Evolutionary conservation across 2,329 filamentous ascomycete species (phyloP).

Genomic region (Sporothrix pseudoabietina): DNA sequence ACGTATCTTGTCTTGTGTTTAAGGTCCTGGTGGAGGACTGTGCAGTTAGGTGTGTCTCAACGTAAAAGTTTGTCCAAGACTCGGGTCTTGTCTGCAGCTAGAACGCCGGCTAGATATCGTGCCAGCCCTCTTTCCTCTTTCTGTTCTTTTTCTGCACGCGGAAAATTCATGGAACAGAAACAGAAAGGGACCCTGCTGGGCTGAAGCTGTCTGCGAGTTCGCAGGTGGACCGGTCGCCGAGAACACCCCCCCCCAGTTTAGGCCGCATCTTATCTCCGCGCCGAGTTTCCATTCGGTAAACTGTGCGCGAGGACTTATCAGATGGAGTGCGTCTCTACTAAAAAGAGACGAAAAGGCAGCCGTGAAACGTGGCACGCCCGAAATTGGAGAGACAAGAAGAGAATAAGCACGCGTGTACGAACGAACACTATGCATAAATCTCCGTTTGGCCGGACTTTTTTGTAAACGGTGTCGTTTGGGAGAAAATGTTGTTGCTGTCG

Average conservation of each 20-base stretch:
- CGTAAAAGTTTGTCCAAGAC: neutral
- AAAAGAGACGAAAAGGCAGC: neutral
- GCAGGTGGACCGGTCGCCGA: conserved; percentile 17
- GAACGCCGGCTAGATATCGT: neutral
- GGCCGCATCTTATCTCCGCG: conserved; percentile 30
- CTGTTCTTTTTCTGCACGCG: neutral
- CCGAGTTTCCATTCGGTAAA: conserved; percentile 14
- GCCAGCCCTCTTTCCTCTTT: neutral
- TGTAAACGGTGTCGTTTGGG: neutral
- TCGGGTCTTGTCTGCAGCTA: neutral
- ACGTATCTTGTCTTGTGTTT: neutral
- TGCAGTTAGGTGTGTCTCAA: neutral
- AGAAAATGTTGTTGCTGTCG: neutral
- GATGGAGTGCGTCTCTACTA: conserved; percentile 4
- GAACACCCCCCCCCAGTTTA: neutral
- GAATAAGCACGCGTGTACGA: too few species aligned
- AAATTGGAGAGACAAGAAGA: neutral
- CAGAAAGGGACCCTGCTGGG: neutral
- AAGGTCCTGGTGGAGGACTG: too few species aligned
- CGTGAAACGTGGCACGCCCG: neutral
- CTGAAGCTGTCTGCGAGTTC: neutral
- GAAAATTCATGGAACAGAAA: neutral
- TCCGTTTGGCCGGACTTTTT: neutral
- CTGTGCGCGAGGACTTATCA: conserved; percentile 26
- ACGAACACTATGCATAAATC: neutral